Base-by-base conservation (phyloP, 352 stramenopile species). In the Globisporangium cederbergense region DNA sequence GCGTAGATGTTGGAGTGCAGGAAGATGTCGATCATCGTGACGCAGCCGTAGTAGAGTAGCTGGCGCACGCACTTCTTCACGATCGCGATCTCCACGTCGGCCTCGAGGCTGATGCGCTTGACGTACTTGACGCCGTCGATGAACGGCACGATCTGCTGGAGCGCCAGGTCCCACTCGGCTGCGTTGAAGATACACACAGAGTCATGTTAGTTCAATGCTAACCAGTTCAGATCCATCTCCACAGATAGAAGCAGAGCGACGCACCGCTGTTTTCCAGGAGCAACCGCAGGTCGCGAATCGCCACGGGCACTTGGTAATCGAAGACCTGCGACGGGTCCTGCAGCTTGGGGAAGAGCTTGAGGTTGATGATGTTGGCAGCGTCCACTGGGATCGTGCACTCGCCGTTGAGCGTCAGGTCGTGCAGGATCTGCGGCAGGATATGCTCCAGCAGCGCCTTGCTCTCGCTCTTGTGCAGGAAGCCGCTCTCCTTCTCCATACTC, bases 21-120 rank as follows among this genome's bases (percentile, higher is more conserved):
- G 61, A 97, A 97, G 64, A 97, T 96, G 65, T 97, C 90, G 52
- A 96, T 93, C 67, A 97, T 81, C 16, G 81, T 83, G 59, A 97
- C 87, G 65, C 87, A 97, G 59, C 83, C 83, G 58, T 95, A 97
- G 76, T 96, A 96, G 22, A 97, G 67, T 63, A 96, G 72, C 70
- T 95, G 88, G 0, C 80, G 86, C 34, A 97, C 64, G 64, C 86
- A 96, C 43, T 91, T 91, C 70, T 96, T 97, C 18, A 97, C 86
- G 58, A 95, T 91, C 32, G 81, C 76, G 50, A 96, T 83, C 62
- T 96, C 87, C 16, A 97, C 88, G 57, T 96, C 86, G 43, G 90
- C 86, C 46, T 96, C 88, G 43, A 97, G 57, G 60, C 82, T 90
- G 59, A 97, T 97, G 52, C 89, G 86, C 68, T 96, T 96, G 46